A percentile compares a stretch with the other conserved stretches of the same genome.
Evolutionary conservation across 108 stramenopile genomes (phyloP).

Genomic region (Cyclotella sp.): DNA sequence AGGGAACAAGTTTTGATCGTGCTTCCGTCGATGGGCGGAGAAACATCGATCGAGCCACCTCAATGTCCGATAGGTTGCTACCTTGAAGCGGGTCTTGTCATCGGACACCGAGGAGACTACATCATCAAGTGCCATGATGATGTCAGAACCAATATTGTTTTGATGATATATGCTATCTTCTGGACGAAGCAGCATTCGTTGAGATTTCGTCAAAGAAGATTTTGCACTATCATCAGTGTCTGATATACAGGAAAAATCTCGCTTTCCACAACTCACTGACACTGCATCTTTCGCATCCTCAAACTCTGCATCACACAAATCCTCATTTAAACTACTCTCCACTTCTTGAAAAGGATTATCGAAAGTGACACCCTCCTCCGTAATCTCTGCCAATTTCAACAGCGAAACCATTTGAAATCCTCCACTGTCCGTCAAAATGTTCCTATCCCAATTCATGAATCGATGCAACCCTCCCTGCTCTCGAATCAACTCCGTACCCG

Average conservation of each 20-base stretch:
- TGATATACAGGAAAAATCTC: neutral
- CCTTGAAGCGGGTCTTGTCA: slow-evolving; percentile 77
- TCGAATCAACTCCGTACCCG: slow-evolving; percentile 84
- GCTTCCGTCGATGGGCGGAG: slow-evolving; percentile 72
- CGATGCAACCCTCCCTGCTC: slow-evolving; percentile 87
- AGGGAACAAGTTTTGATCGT: slow-evolving; percentile 89
- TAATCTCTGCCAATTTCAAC: slow-evolving; percentile 90
- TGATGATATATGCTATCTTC: slow-evolving; percentile 96
- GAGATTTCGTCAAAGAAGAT: slow-evolving; percentile 33
- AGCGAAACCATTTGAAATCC: slow-evolving; percentile 99
- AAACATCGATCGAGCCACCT: slow-evolving; percentile 98
- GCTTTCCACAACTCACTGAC: slow-evolving; percentile 12
- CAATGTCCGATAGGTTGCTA: slow-evolving; percentile 91
- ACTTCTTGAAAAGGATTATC: slow-evolving; percentile 73
- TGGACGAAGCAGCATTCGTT: slow-evolving; percentile 87
- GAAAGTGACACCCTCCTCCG: slow-evolving; percentile 97
- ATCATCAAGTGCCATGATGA: slow-evolving; percentile 99
- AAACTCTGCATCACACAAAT: slow-evolving; percentile 3
- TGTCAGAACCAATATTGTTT: slow-evolving; percentile 95
- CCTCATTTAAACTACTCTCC: neutral
- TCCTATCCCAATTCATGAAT: slow-evolving; percentile 88
- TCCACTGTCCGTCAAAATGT: slow-evolving; percentile 94
- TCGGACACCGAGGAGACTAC: slow-evolving; percentile 83
- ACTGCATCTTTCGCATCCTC: slow-evolving; percentile 17
- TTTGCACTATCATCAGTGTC: neutral